Evolutionary conservation across 495 filamentous ascomycete genomes (phyloP).

Genomic region (Astrothelium subdiscretum): DNA sequence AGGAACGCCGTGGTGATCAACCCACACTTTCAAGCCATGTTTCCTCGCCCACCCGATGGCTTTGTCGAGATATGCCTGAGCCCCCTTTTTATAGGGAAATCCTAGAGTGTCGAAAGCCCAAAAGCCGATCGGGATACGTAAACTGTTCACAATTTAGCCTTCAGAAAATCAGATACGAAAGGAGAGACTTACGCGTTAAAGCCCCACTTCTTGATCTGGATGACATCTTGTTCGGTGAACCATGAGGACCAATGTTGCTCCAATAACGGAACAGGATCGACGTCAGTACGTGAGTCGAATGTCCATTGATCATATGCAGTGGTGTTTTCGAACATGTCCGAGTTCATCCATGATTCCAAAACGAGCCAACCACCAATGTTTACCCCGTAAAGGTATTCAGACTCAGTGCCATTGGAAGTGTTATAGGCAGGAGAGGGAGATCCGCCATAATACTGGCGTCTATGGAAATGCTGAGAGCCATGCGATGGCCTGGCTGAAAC

Average conservation of each 20-base stretch:
- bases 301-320: slow-evolving; percentile 25
- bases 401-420: neutral
- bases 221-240: slow-evolving; percentile 29
- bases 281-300: slow-evolving; percentile 21
- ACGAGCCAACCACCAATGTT: slow-evolving; percentile 32
- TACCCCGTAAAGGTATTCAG: slow-evolving; percentile 9
- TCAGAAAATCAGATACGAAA: neutral
- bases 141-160: neutral
- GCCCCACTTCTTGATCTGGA: slow-evolving; percentile 25
- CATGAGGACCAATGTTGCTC: slow-evolving; percentile 27
- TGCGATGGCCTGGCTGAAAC: neutral
- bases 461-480: neutral
- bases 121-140: slow-evolving; percentile 34
- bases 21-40: slow-evolving; percentile 29
- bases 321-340: slow-evolving; percentile 22
- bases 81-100: slow-evolving; percentile 27
- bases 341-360: slow-evolving; percentile 29
- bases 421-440: neutral
- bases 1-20: slow-evolving; percentile 31
- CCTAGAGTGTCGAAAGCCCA: slow-evolving; percentile 31
- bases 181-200: slow-evolving; percentile 24
- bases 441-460: neutral
- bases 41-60: slow-evolving; percentile 32
- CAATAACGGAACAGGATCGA: slow-evolving; percentile 14
- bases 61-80: slow-evolving; percentile 30